Conservation (phyloP, 2,329 filamentous ascomycete genomes). For the Colletotrichum sp. region DNA sequence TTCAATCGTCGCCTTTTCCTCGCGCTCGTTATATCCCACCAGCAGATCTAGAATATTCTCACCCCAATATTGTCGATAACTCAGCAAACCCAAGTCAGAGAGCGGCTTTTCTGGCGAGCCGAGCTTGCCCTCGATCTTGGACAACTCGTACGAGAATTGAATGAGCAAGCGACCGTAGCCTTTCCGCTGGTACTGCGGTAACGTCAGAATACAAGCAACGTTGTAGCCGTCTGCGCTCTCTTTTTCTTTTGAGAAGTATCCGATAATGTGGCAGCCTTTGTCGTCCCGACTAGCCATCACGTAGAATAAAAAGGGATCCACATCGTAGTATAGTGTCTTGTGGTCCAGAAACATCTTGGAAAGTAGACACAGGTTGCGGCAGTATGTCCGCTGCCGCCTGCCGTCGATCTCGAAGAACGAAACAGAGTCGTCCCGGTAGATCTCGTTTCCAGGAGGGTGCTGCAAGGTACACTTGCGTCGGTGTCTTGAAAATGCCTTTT, state of each 20-base stretch:
- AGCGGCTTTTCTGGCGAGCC: constrained; percentile 97
- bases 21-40: constrained; percentile 71
- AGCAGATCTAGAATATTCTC: constrained; percentile 91
- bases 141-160: constrained; percentile 96
- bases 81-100: constrained; percentile 88
- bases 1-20: constrained; percentile 82
- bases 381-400: constrained; percentile 92
- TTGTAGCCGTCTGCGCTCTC: constrained; percentile 98
- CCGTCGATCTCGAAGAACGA: constrained; percentile 99
- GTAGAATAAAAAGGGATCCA: constrained; percentile 99
- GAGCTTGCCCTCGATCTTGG: constrained; percentile 91
- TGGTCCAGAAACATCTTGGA: constrained; percentile 97
- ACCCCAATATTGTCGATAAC: constrained; percentile 97
- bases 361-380: constrained; percentile 90
- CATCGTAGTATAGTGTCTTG: constrained; percentile 98
- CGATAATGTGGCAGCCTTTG: constrained; percentile 92
- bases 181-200: constrained; percentile 95
- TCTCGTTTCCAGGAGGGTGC: constrained; percentile 96
- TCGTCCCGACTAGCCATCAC: constrained; percentile 93
- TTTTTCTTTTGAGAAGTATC: constrained; percentile 99
- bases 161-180: constrained; percentile 93
- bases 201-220: constrained; percentile 93
- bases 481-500: constrained; percentile 84
- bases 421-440: constrained; percentile 92
- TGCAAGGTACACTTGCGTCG: constrained; percentile 87